Base-by-base conservation (phyloP, 2,329 filamentous ascomycete genomes). In the Colletotrichum sp. region DNA sequence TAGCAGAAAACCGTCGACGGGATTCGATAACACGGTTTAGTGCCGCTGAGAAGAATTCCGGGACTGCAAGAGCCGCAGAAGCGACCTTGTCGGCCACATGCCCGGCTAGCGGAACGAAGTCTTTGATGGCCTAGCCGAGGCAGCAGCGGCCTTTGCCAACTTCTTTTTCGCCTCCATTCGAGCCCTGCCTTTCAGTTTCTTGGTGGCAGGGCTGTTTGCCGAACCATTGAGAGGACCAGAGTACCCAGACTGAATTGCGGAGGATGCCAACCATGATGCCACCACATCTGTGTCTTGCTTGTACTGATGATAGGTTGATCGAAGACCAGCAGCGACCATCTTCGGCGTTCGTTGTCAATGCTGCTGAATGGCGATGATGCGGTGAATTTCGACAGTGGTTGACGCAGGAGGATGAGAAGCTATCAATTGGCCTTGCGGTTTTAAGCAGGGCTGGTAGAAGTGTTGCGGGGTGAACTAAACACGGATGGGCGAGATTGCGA, bases 251-350 rank as follows among this genome's bases (percentile, higher is more conserved):
- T 79, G 76, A 66, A 81, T 84, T 52, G 86, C 86, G 1, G 85
- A 87, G 3, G 82, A 83, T 4, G 84, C 85, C 9, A 88, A 84
- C 86, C 86, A 88, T 36, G 81, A 78, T 2, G 84, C 85, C 12
- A 88, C 81, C 4, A 81, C 80, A 48, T 86, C 79, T 0, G 83
- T 86, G 70, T 87, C 85, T n/a, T 82, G 73, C 74, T 86, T 87
- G 78, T 87, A 87, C 71, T 83, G 81, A 25, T 80, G 80, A 74
- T 87, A 87, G 2, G 79, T 80, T 69, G 83, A 81, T 39, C 78
- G 12, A 0, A 86, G 75, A 0, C 63, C 39, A 8, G 16, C n/a
- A 0, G 79, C 78, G 6, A 81, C 72, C 79, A 82, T 82, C 7
- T 52, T 71, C 59, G 25, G 68, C 8, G 52, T 25, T 71, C 59